A percentile compares a stretch with the other conserved stretches of the same genome.
phyloP scores from a whole-genome alignment of 345 rosid genomes.

The Psidium guajava region DNA sequence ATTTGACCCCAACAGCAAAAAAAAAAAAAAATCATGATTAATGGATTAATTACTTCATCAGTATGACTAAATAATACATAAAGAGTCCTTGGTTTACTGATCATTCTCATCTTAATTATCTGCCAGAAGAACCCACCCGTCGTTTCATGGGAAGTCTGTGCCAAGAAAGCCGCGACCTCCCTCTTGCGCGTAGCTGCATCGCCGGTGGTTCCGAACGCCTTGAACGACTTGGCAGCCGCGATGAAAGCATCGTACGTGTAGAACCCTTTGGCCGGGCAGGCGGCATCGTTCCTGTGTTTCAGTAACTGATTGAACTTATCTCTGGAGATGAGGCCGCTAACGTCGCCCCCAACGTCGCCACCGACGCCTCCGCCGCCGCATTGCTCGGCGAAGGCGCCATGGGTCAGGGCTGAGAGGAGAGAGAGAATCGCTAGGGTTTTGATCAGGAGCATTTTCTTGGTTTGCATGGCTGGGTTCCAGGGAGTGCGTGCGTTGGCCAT shows the following conservation, averaged over 20 bases:
- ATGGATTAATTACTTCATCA: neutral
- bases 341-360: neutral
- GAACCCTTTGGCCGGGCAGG: slow-evolving; percentile 47
- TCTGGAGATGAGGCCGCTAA: slow-evolving; percentile 24
- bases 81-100: neutral
- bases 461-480: neutral
- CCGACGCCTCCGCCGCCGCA: slow-evolving; percentile 53
- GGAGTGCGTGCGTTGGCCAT: neutral
- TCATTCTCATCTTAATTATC: neutral
- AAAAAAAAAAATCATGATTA: neutral
- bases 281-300: slow-evolving; percentile 39
- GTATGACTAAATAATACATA: neutral
- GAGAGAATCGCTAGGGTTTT: neutral
- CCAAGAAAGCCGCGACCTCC: slow-evolving; percentile 63
- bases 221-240: slow-evolving; percentile 41
- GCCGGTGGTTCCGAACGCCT: slow-evolving; percentile 38
- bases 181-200: slow-evolving; percentile 20
- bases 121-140: slow-evolving; percentile 12
- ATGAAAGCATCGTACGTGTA: slow-evolving; percentile 57
- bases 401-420: neutral
- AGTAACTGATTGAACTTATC: slow-evolving; percentile 30
- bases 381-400: slow-evolving; percentile 21
- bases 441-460: neutral
- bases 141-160: slow-evolving; percentile 63
- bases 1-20: no score